Evolutionary conservation across 208 protist species (phyloP), one percentile per base, ranked within the genome.

Genomic region (Crithidia brevicula): DNA sequence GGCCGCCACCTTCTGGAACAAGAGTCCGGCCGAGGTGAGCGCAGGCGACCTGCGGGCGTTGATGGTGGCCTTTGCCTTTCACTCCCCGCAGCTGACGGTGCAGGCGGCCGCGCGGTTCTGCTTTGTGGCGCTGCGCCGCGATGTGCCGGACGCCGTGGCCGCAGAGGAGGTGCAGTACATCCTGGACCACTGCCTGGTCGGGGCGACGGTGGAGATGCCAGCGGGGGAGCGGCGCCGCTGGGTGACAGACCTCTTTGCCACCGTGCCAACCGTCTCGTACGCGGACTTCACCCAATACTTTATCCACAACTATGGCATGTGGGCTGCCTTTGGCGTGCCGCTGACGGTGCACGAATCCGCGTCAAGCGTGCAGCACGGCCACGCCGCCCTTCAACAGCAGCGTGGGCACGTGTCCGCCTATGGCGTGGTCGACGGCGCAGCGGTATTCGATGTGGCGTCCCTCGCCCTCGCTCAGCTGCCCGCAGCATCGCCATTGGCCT

Each of bases 61-160:
- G 20, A 79, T 96, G 69, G 78, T 94, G 1, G 81, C 77, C 9
- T 85, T 66, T 30, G 85, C 86, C 22, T 96, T 96, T 51, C 80
- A 92, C 54, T 72, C 79, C 28, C 58, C 71, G 15, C 67, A 54
- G 0, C 50, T 96, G 71, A 79, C 74, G n/a, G 73, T 78, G 27
- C 75, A 76, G 57, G 79, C 80, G 16, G 88, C 91, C 4, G 82
- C 87, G 42, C 87, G 88, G 7, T 96, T 96, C 54, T 88, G 79
- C 53, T 96, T 96, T 52, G 80, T 93, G 25, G 85, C 88, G 15
- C 81, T 96, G 45, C 88, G 88, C 63, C 74, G 85, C 50, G 91
- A 93, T 56, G 82, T 88, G 60, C 79, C 81, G 42, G 82, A 93
- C 46, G 89, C 91, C 30, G 82, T 94, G 31, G 72, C 76, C 23